Evolutionary conservation across 805 yeast species (phyloP).

Genomic region (Torulaspora microellipsoides): DNA sequence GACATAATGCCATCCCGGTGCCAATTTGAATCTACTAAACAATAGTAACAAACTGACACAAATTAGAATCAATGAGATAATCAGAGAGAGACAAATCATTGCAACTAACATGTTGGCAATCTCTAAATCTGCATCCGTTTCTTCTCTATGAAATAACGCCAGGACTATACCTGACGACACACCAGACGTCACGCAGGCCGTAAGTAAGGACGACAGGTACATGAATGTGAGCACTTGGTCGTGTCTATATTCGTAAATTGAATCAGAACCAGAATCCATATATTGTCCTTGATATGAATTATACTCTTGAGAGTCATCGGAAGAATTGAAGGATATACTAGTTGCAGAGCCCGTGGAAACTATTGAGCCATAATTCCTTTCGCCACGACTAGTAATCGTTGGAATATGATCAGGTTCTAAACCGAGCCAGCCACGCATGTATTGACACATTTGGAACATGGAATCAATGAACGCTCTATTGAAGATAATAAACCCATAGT

Average conservation of each 20-base stretch:
- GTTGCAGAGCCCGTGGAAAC: neutral
- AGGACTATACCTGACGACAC: conserved; percentile 27
- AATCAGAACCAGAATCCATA: conserved; percentile 21
- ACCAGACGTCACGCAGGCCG: conserved; percentile 28
- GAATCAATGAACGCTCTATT: conserved; percentile 23
- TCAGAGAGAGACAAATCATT: conserved; percentile 21
- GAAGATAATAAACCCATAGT: conserved; percentile 26
- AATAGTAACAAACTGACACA: conserved; percentile 22
- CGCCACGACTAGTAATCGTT: neutral
- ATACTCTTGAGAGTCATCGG: conserved; percentile 20
- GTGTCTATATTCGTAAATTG: conserved; percentile 29
- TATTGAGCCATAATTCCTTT: conserved; percentile 5
- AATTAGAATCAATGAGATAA: conserved; percentile 25
- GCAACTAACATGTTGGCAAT: conserved; percentile 17
- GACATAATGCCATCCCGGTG: conserved; percentile 34
- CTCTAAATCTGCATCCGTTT: conserved; percentile 18
- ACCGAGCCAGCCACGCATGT: conserved; percentile 12
- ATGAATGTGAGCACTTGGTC: conserved; percentile 31
- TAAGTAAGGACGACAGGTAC: conserved; percentile 24
- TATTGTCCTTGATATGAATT: conserved; percentile 18
- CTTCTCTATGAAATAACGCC: conserved; percentile 23
- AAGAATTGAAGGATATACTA: conserved; percentile 5
- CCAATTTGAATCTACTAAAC: conserved; percentile 30
- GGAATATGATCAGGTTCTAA: neutral
- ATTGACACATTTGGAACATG: conserved; percentile 20